These are phyloP conservation scores for Colletotrichum sp. DNA, from an alignment of 2,329 filamentous ascomycete species.

Conservation along the genomic window DNA sequence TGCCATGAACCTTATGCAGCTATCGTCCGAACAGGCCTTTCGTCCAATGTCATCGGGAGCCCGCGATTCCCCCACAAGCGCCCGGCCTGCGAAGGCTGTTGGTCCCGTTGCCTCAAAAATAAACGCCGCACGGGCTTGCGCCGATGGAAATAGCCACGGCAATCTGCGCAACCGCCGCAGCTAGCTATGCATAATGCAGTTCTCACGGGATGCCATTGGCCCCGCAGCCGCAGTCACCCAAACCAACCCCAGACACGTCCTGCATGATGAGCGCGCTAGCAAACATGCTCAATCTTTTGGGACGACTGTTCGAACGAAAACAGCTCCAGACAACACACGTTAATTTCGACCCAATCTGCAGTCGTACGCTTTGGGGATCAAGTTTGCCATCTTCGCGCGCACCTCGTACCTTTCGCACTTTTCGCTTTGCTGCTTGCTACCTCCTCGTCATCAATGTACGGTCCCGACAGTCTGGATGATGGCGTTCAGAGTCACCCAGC, in stretches of 20 bases:
- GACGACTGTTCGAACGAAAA: neutral
- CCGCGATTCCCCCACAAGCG: conserved; percentile 3
- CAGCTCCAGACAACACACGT: neutral
- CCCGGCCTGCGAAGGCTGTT: neutral
- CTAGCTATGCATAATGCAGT: neutral
- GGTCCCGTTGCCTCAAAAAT: neutral
- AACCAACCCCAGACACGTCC: neutral
- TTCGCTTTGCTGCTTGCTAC: neutral
- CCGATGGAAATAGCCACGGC: conserved; percentile 19
- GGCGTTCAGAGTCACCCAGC: conserved; percentile 3
- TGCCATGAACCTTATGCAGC: neutral
- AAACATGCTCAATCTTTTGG: neutral
- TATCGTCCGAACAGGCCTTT: conserved; percentile 5
- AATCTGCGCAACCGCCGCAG: conserved; percentile 16
- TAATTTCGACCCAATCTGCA: neutral
- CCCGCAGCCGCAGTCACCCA: conserved; percentile 9
- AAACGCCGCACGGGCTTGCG: conserved; percentile 1
- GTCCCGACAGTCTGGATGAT: conserved; percentile 15
- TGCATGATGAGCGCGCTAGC: neutral
- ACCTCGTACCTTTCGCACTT: neutral
- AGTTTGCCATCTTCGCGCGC: neutral
- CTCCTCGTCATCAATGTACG: conserved; percentile 2
- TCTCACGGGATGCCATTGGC: neutral
- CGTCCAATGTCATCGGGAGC: neutral
- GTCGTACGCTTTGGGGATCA: neutral